Evolutionary conservation across 2,329 filamentous ascomycete species (phyloP), one percentile per base, ranked within the genome.

Genomic region (Cladobotryum mycophilum): DNA sequence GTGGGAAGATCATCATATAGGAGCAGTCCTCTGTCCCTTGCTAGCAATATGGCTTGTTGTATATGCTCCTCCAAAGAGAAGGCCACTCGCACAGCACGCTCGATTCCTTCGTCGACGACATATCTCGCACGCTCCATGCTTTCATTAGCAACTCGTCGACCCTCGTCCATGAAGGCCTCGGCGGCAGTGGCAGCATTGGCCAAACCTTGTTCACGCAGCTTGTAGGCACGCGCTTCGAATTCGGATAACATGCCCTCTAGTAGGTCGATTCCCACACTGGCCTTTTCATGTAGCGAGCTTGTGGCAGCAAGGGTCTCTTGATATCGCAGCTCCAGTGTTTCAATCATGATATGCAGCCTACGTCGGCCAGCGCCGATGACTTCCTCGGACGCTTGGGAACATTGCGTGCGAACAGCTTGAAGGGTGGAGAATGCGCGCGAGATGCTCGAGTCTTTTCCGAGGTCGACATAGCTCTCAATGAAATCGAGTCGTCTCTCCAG

Each of bases 261-360:
- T 55, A 97, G 72, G 53, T 88, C 85, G 56, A 99, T 85, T 5
- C 90, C 89, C 35, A 92, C 85, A 54, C 88, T 82, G 3, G 92
- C 90, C 72, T 97, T 97, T 60, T 96, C 90, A 62, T 93, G 89
- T 60, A 97, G 71, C 0, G 89, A 91, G 64, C 89, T 91, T 56
- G 91, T 89, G 2, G 87, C 88, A 14, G 81, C 85, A 56, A 99
- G 71, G 1, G 88, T 90, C 60, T 93, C 88, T 55, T 95, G 85
- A 69, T 96, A 99, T 56, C 88, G 80, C 25, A 79, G 79, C 67
- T 99, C 93, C 13, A 99, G 75, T 1, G 90, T 96, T 61, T 97
- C 92, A 34, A 99, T 89, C 73, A 97, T 85, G 52, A 97, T 82
- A 56, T 89, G 87, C 53, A 95, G 83, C 54, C 90, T 81, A 56